These are phyloP conservation scores for Sarocladium kiliense DNA, from an alignment of 2,329 filamentous ascomycete species.

Conservation along the genomic window DNA sequence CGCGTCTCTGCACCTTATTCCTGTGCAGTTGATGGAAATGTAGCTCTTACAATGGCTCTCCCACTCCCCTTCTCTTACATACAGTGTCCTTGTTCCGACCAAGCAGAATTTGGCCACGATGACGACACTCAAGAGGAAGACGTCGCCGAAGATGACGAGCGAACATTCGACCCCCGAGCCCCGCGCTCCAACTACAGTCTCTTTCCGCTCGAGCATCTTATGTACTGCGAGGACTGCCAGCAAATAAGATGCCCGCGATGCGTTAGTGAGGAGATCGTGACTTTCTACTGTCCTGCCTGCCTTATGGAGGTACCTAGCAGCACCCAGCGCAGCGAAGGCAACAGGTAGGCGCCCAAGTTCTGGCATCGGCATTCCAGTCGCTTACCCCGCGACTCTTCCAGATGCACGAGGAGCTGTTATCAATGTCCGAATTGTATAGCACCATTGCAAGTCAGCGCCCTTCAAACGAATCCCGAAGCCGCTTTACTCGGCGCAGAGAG, in stretches of 20 bases:
- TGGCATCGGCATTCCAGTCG: slow-evolving; percentile 13
- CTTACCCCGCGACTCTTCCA: slow-evolving; percentile 26
- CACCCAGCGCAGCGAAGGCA: slow-evolving; percentile 86
- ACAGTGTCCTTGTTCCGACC: slow-evolving; percentile 59
- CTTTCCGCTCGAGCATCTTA: slow-evolving; percentile 85
- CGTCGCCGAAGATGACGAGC: slow-evolving; percentile 62
- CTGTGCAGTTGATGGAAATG: too few relatives aligned
- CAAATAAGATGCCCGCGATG: slow-evolving; percentile 92
- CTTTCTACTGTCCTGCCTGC: slow-evolving; percentile 92
- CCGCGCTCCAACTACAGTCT: slow-evolving; percentile 85
- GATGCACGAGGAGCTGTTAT: slow-evolving; percentile 92
- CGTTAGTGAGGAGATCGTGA: slow-evolving; percentile 87
- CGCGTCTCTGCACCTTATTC: too few relatives aligned
- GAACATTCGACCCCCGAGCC: slow-evolving; percentile 79
- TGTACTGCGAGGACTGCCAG: slow-evolving; percentile 97
- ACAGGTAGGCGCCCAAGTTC: slow-evolving; percentile 53
- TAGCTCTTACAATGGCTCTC: slow-evolving; percentile 31
- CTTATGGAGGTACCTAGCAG: slow-evolving; percentile 94
- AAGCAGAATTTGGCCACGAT: slow-evolving; percentile 28
- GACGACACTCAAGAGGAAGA: slow-evolving; percentile 23
- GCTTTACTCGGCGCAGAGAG: slow-evolving; percentile 38
- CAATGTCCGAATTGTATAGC: slow-evolving; percentile 87
- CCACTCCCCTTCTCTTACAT: slow-evolving; percentile 61
- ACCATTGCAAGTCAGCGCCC: slow-evolving; percentile 67
- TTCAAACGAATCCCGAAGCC: slow-evolving; percentile 52